Conservation (phyloP, 2,329 filamentous ascomycete species). For the Epichloe festucae region DNA sequence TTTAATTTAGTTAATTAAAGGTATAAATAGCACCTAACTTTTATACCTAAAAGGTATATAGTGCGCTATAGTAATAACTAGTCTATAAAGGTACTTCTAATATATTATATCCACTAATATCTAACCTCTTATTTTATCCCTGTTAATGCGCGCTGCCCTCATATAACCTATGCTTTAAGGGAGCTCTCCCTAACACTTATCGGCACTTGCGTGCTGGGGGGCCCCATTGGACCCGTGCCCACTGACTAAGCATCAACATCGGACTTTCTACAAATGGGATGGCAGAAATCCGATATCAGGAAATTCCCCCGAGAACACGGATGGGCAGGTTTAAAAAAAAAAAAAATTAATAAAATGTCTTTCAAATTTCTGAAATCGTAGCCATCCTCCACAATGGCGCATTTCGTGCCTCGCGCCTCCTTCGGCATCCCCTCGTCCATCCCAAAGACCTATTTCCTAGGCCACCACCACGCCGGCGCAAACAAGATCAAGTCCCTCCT, state of each 20-base stretch:
- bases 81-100: no score
- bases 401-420: slow-evolving; percentile 58
- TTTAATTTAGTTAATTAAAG: no score
- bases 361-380: background rate
- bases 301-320: background rate
- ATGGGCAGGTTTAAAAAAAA: background rate
- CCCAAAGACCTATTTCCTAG: slow-evolving; percentile 83
- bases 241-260: background rate
- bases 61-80: no score
- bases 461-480: slow-evolving; percentile 77
- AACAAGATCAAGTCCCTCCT: slow-evolving; percentile 72
- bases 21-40: no score
- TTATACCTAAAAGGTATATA: no score
- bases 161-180: no score
- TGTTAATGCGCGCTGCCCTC: no score
- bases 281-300: background rate
- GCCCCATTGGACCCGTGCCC: background rate
- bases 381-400: slow-evolving; percentile 13
- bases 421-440: slow-evolving; percentile 66
- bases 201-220: slow-evolving; percentile 1
- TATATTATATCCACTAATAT: no score
- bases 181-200: no score
- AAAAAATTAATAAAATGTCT: background rate
- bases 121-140: no score
- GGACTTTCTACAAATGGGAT: background rate